Evolutionary conservation across 176 grass and related monocot genomes (phyloP), one percentile per base, ranked within the genome.

Genomic region (Saccharum officinarum): DNA sequence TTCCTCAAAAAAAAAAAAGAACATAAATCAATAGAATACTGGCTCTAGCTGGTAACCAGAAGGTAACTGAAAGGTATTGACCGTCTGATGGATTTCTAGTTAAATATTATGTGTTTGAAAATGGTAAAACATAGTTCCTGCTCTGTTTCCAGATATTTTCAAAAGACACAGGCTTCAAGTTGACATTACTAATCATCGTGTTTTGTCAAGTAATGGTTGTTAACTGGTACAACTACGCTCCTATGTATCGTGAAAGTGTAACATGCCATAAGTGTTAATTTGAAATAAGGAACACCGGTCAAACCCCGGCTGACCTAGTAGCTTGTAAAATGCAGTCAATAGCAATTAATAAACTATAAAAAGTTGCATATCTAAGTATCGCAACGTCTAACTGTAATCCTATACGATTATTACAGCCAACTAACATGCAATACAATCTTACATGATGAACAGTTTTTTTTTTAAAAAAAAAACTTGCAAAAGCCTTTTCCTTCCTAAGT

Each of bases 161-260:
- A 28, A 54, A 66, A 67, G 41, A 57, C 33, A 71, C 28, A 57
- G 23, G 67, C 34, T 90, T 81, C 18, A 65, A 40, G 22, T 75
- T 67, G 69, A 87, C 83, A 78, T 78, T 82, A 26, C 42, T 39
- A 10, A 82, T 67, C 73, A 67, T 46, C 28, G 22, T 13, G 5
- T 67, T 60, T 83, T 75, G 57, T 80, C 79, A 87, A 83, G 47
- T 47, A 79, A 47, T 46, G 74, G 79, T 74, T 83, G 88, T 82
- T 90, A 82, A 79, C 68, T 33, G 80, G 59, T 90, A 75, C 46
- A 90, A 79, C 80, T 62, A 79, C 59, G 42, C 30, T 45, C 59
- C 12, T 79, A 90, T 60, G 28, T 69, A 76, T 17, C 15, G 44
- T 79, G 75, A 37, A 87, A 75, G n/a, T 68, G 39, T 16, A 78